Percentiles rank a stretch among this genome's conserved stretches.
Conservation (phyloP, 2,329 filamentous ascomycete genomes). For the Colletotrichum sp. region DNA sequence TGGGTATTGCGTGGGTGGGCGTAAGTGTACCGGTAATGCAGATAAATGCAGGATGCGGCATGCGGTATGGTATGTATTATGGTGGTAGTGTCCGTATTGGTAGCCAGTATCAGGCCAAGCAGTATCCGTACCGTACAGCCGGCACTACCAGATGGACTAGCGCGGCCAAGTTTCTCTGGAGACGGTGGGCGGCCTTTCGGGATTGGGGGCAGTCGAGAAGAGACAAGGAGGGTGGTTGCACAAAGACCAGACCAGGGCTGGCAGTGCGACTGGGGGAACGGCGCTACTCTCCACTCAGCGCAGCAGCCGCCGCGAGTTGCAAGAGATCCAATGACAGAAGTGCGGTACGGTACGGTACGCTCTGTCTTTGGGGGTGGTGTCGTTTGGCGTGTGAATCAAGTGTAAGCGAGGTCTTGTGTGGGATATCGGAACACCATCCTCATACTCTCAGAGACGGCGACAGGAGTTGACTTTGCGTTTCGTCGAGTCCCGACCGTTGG, state of each 20-base stretch:
- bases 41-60: neutral
- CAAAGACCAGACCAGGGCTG: constrained; percentile 9
- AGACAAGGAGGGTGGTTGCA: constrained; percentile 13
- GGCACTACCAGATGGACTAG: constrained; percentile 8
- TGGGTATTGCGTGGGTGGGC: neutral
- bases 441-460: neutral
- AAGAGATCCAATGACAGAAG: neutral
- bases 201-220: neutral
- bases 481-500: neutral
- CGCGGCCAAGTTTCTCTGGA: constrained; percentile 1
- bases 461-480: neutral
- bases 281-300: neutral
- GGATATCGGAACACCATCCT: neutral
- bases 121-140: constrained; percentile 10
- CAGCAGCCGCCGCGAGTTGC: neutral
- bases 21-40: neutral
- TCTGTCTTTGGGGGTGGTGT: neutral
- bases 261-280: neutral
- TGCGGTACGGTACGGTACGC: neutral
- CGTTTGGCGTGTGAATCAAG: neutral
- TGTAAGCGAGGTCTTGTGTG: neutral
- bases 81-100: neutral
- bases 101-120: constrained; percentile 2
- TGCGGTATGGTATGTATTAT: neutral
- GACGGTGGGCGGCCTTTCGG: neutral